These are phyloP conservation scores for Batkoa obscura DNA, from an alignment of 371 early-diverging fungal species.

Conservation along the genomic window DNA sequence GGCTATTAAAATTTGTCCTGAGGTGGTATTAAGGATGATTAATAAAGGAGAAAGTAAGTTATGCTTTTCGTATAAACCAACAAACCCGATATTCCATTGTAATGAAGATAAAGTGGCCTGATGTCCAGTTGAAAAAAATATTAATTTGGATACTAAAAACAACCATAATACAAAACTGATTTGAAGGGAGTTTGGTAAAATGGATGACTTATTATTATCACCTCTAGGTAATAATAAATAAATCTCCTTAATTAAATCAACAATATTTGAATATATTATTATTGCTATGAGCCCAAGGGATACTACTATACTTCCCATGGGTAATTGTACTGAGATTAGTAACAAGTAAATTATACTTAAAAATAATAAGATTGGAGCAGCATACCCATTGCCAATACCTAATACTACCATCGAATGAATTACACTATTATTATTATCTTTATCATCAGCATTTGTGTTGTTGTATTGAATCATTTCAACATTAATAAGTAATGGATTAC, in stretches of 20 bases:
- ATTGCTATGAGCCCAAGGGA: slow-evolving; percentile 25
- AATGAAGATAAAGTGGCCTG: slow-evolving; percentile 75
- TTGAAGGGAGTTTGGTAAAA: too few relatives aligned
- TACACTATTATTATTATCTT: too few relatives aligned
- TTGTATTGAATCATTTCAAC: slow-evolving; percentile 13
- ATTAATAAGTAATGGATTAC: slow-evolving; percentile 24
- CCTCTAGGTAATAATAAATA: slow-evolving; percentile 9
- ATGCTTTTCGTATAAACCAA: slow-evolving; percentile 60
- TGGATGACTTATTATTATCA: slow-evolving; percentile 5
- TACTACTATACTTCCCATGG: slow-evolving; percentile 49
- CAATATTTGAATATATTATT: slow-evolving; percentile 23
- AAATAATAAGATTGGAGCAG: slow-evolving; percentile 31
- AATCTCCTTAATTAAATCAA: slow-evolving; percentile 23
- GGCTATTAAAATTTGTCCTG: slow-evolving; percentile 35
- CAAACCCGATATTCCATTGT: slow-evolving; percentile 73
- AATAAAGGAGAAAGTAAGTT: slow-evolving; percentile 45
- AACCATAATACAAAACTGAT: slow-evolving; percentile 4
- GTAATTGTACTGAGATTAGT: slow-evolving; percentile 38
- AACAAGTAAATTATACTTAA: slow-evolving; percentile 26
- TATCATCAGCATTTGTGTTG: not conserved
- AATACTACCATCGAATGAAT: slow-evolving; percentile 15
- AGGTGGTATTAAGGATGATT: slow-evolving; percentile 58
- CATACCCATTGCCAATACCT: slow-evolving; percentile 35
- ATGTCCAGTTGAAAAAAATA: slow-evolving; percentile 81
- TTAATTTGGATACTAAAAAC: not conserved